A percentile compares a stretch with the other conserved stretches of the same genome.
Evolutionary conservation across 352 stramenopile species (phyloP).

Genomic region (Phytophthora hibernalis): DNA sequence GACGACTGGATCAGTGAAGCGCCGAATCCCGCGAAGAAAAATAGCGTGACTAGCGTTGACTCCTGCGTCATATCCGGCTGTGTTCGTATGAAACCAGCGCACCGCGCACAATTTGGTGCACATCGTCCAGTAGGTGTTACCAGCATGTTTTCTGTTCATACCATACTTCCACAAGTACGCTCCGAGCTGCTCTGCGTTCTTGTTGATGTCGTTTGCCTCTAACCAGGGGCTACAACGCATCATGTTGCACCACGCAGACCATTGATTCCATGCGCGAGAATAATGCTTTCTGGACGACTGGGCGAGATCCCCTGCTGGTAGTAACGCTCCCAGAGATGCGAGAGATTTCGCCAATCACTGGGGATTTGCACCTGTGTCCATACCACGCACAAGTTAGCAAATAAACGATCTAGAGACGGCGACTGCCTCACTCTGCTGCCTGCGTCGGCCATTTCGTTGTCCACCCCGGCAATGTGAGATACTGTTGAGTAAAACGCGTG

Average conservation of each 20-base stretch:
- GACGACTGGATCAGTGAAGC: no score
- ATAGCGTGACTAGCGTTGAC: slow-evolving; percentile 16
- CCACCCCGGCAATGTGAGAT: slow-evolving; percentile 11
- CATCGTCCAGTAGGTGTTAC: slow-evolving; percentile 25
- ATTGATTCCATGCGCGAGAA: slow-evolving; percentile 13
- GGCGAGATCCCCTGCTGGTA: slow-evolving; percentile 12
- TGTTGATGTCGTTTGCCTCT: neutral
- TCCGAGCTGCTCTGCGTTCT: slow-evolving; percentile 21
- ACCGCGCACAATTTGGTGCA: slow-evolving; percentile 22
- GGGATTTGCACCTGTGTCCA: slow-evolving; percentile 17
- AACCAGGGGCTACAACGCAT: slow-evolving; percentile 14
- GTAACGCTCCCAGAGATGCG: slow-evolving; percentile 9
- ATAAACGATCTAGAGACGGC: slow-evolving; percentile 1
- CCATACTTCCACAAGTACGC: slow-evolving; percentile 22
- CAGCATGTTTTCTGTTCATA: slow-evolving; percentile 10
- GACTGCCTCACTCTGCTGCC: slow-evolving; percentile 25
- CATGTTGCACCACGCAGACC: slow-evolving; percentile 10
- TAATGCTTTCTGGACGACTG: slow-evolving; percentile 9
- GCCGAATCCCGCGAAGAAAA: no score
- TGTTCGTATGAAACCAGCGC: slow-evolving; percentile 21
- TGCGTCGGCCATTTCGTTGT: slow-evolving; percentile 23
- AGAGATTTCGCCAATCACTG: slow-evolving; percentile 22
- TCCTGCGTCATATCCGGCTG: slow-evolving; percentile 20
- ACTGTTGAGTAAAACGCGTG: slow-evolving; percentile 18
- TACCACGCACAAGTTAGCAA: slow-evolving; percentile 6